Evolutionary conservation across 768 basidiomycete species (phyloP).

Genomic region (Tylopilus vinaceipallidus): DNA sequence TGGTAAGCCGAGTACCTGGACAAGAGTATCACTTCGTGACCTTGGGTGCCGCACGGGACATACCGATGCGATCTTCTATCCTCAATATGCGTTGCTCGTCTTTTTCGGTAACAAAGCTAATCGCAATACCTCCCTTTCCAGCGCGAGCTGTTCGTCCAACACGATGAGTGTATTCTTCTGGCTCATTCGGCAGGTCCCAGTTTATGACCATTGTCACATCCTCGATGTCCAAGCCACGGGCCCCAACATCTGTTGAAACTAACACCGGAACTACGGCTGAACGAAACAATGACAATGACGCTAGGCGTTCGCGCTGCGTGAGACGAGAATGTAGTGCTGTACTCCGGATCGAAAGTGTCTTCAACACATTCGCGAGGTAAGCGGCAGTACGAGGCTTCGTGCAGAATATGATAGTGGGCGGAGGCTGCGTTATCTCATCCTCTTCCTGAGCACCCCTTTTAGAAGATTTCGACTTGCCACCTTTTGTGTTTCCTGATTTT

Average conservation of each 20-base stretch:
- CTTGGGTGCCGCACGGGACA: constrained; percentile 28
- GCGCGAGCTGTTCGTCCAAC: constrained; percentile 92
- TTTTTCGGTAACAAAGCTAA: constrained; percentile 93
- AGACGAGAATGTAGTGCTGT: constrained; percentile 92
- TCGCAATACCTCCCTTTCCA: constrained; percentile 83
- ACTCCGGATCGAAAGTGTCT: constrained; percentile 76
- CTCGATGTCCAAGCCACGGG: constrained; percentile 93
- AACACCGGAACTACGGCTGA: constrained; percentile 86
- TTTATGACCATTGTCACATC: constrained; percentile 96
- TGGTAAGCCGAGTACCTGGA: constrained; percentile 70
- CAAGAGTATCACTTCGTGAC: neutral
- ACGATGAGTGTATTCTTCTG: constrained; percentile 95
- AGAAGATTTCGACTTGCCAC: constrained; percentile 30
- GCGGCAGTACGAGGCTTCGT: constrained; percentile 83
- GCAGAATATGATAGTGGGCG: constrained; percentile 96
- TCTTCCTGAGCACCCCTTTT: constrained; percentile 37
- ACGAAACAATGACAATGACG: constrained; percentile 83
- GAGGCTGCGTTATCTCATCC: constrained; percentile 68
- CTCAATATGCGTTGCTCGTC: constrained; percentile 82
- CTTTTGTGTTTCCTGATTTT: constrained; percentile 26
- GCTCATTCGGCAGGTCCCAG: constrained; percentile 89
- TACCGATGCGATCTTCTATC: constrained; percentile 87
- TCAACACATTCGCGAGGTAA: constrained; percentile 78
- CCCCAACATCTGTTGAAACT: constrained; percentile 93
- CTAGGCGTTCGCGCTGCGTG: constrained; percentile 85